Percentiles rank a stretch among this genome's conserved stretches.
phyloP scores from a whole-genome alignment of 257 asterid species.

The Ajuga chamaepitys region DNA sequence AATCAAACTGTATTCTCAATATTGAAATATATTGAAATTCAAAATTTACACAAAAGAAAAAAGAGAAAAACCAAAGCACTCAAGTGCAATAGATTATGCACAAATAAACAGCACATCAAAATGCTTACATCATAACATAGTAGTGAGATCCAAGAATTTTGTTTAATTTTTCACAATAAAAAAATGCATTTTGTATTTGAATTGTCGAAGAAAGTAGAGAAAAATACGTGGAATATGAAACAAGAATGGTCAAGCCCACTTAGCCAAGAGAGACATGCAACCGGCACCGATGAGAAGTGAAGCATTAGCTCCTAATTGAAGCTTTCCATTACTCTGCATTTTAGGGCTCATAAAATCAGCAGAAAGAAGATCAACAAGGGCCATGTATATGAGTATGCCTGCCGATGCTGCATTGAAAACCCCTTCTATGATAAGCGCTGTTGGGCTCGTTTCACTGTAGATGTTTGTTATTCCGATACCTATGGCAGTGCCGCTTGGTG shows the following conservation, averaged over 20 bases:
- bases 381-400: conserved; percentile 36
- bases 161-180: too few species aligned
- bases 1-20: too few species aligned
- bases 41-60: too few species aligned
- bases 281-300: conserved; percentile 34
- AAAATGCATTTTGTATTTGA: too few species aligned
- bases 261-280: conserved; percentile 38
- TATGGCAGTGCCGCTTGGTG: conserved; percentile 22
- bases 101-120: too few species aligned
- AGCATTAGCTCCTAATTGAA: conserved; percentile 20
- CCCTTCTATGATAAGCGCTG: conserved; percentile 20
- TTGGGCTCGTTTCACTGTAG: conserved; percentile 21
- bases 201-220: too few species aligned
- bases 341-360: conserved; percentile 36
- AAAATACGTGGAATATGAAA: background rate
- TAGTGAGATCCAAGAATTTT: too few species aligned
- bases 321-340: conserved; percentile 22
- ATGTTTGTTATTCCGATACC: conserved; percentile 27
- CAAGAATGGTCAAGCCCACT: conserved; percentile 35
- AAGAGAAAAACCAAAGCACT: too few species aligned
- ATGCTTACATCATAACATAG: too few species aligned
- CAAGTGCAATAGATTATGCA: too few species aligned
- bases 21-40: too few species aligned
- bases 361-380: conserved; percentile 31
- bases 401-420: conserved; percentile 31